Conservation (phyloP, 2,329 filamentous ascomycete genomes). For the Sordariomycetes sp. region DNA sequence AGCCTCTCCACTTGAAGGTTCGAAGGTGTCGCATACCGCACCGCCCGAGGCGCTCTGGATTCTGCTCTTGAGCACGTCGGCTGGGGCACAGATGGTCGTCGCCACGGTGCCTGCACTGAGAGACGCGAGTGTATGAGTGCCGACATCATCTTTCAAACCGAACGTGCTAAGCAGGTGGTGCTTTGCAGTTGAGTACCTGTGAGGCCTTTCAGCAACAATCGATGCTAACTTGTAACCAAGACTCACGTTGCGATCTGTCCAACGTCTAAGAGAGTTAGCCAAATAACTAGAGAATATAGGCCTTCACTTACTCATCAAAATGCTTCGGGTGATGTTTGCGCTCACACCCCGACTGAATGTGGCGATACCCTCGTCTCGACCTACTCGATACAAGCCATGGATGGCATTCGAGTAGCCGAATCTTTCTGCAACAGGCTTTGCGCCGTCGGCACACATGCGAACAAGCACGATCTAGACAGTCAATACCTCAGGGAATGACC, state of each 20-base stretch:
- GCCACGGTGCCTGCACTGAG: conserved; percentile 33
- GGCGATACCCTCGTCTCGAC: conserved; percentile 25
- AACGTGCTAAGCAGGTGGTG: conserved; percentile 16
- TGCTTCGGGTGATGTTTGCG: conserved; percentile 29
- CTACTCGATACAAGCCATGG: conserved; percentile 20
- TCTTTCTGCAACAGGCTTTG: conserved; percentile 22
- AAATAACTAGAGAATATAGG: not conserved
- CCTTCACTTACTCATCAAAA: conserved; percentile 35
- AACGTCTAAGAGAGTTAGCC: conserved; percentile 21
- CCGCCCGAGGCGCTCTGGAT: conserved; percentile 17
- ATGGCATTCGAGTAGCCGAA: conserved; percentile 28
- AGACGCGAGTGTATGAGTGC: conserved; percentile 29
- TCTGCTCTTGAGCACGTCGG: conserved; percentile 33
- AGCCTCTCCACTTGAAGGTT: too few species aligned
- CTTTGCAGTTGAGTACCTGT: conserved; percentile 24
- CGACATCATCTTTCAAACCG: conserved; percentile 24
- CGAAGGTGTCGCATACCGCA: too few species aligned
- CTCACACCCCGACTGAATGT: conserved; percentile 27
- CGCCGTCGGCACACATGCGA: conserved; percentile 35
- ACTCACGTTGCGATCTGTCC: conserved; percentile 33
- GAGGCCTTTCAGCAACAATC: not conserved
- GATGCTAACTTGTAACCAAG: not conserved
- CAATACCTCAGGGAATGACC: not conserved
- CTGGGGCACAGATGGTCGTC: conserved; percentile 33
- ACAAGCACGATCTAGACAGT: conserved; percentile 20